Conservation (phyloP, 805 yeast genomes). For the Sungouiella blattae region DNA sequence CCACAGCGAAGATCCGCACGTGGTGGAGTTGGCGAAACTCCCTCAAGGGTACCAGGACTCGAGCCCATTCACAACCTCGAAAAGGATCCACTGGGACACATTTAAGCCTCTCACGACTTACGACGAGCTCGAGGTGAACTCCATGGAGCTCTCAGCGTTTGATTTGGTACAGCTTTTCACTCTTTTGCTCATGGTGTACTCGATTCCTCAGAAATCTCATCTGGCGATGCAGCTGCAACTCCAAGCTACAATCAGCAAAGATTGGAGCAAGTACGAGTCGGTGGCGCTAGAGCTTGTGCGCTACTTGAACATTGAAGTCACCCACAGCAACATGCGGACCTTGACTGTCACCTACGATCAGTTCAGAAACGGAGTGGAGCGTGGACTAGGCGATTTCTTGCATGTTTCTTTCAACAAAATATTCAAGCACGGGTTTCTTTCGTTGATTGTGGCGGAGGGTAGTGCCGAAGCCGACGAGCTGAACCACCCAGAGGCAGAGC, state of each 20-base stretch:
- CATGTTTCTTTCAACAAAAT: slow-evolving; percentile 16
- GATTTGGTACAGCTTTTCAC: slow-evolving; percentile 45
- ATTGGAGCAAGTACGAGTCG: slow-evolving; percentile 43
- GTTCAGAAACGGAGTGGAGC: slow-evolving; percentile 14
- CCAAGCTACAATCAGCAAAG: slow-evolving; percentile 16
- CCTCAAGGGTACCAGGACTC: slow-evolving; percentile 7
- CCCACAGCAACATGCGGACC: slow-evolving; percentile 14
- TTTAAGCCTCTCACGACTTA: slow-evolving; percentile 37
- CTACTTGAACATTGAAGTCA: slow-evolving; percentile 44
- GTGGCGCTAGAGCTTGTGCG: slow-evolving; percentile 46
- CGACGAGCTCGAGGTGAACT: slow-evolving; percentile 42
- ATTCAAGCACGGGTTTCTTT: slow-evolving; percentile 30
- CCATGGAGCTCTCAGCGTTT: slow-evolving; percentile 35
- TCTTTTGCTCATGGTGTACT: slow-evolving; percentile 44
- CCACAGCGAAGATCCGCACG: slow-evolving; percentile 6
- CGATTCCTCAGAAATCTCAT: slow-evolving; percentile 27
- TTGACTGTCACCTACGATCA: slow-evolving; percentile 14
- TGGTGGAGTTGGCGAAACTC: slow-evolving; percentile 19
- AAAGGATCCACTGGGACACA: slow-evolving; percentile 24
- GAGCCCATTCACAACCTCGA: slow-evolving; percentile 9
- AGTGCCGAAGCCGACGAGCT: no score
- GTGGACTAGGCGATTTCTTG: slow-evolving; percentile 17
- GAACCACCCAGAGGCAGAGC: not conserved
- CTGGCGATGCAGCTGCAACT: slow-evolving; percentile 26
- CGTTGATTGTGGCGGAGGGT: slow-evolving; percentile 1